phyloP scores from a whole-genome alignment of 768 basidiomycete species.

The Obba rivulosa region DNA sequence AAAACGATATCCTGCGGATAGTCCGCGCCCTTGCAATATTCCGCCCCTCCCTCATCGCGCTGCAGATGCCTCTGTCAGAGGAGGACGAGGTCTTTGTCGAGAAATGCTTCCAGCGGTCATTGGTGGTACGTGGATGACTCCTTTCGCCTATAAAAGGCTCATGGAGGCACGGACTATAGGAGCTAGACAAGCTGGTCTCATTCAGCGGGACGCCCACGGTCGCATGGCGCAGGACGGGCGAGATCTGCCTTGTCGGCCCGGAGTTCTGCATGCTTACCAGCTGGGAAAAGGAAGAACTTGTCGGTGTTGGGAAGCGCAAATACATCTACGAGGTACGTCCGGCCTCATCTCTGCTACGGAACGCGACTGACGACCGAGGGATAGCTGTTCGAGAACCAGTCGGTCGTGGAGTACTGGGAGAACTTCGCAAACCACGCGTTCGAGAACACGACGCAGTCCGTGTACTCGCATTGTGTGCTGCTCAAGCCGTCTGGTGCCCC shows the following conservation, averaged over 20 bases:
- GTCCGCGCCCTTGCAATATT: slow-evolving; percentile 93
- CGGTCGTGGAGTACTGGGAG: slow-evolving; percentile 94
- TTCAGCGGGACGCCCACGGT: slow-evolving; percentile 97
- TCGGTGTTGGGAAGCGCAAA: slow-evolving; percentile 46
- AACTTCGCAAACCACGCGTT: slow-evolving; percentile 96
- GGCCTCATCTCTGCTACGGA: slow-evolving; percentile 11
- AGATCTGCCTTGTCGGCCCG: slow-evolving; percentile 93
- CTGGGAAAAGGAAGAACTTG: slow-evolving; percentile 81
- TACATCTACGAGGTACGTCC: slow-evolving; percentile 60
- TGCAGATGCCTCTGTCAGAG: slow-evolving; percentile 95
- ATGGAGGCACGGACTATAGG: slow-evolving; percentile 38
- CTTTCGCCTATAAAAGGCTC: slow-evolving; percentile 5
- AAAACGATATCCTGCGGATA: slow-evolving; percentile 91
- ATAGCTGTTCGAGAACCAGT: slow-evolving; percentile 92
- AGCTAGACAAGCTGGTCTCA: slow-evolving; percentile 94
- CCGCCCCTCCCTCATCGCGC: slow-evolving; percentile 92
- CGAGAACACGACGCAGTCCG: slow-evolving; percentile 93
- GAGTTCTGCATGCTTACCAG: slow-evolving; percentile 95
- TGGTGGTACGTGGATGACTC: slow-evolving; percentile 54
- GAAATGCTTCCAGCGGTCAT: slow-evolving; percentile 88
- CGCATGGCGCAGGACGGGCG: slow-evolving; percentile 96
- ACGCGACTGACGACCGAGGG: not conserved
- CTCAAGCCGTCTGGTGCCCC: slow-evolving; percentile 81
- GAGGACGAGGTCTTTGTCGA: slow-evolving; percentile 98
- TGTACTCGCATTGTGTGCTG: slow-evolving; percentile 88